Evolutionary conservation across 108 stramenopile species (phyloP).

Genomic region (Skeletonema costatum): DNA sequence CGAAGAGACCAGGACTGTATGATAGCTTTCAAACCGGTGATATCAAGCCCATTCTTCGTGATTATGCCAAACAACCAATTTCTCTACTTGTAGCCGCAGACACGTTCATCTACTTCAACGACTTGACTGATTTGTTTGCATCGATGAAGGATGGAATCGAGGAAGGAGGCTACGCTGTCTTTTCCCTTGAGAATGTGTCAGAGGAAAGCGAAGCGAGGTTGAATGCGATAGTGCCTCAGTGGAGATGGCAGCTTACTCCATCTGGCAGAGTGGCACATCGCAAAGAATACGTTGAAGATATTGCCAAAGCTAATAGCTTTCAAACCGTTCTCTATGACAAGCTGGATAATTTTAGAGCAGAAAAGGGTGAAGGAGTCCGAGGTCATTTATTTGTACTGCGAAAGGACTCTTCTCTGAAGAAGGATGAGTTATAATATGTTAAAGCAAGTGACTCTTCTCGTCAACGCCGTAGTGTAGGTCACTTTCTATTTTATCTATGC

Average conservation of each 20-base stretch:
- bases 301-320: slow-evolving; percentile 40
- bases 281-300: slow-evolving; percentile 54
- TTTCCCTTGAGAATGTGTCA: slow-evolving; percentile 74
- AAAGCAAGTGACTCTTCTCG: not conserved
- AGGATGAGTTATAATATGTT: slow-evolving; percentile 14
- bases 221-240: slow-evolving; percentile 59
- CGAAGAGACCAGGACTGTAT: slow-evolving; percentile 64
- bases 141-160: slow-evolving; percentile 58
- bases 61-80: slow-evolving; percentile 44
- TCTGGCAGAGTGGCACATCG: slow-evolving; percentile 76
- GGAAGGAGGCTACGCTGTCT: slow-evolving; percentile 57
- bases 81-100: slow-evolving; percentile 73
- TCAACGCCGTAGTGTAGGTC: not conserved
- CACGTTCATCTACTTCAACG: slow-evolving; percentile 80
- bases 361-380: slow-evolving; percentile 59
- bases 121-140: slow-evolving; percentile 66
- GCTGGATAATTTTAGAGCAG: slow-evolving; percentile 65
- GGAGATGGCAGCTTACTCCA: slow-evolving; percentile 79
- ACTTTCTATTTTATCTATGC: not conserved
- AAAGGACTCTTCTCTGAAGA: slow-evolving; percentile 22
- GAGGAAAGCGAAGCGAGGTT: slow-evolving; percentile 54
- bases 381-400: slow-evolving; percentile 69
- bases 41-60: slow-evolving; percentile 53
- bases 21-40: slow-evolving; percentile 63
- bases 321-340: slow-evolving; percentile 60